These are phyloP conservation scores for Penicillium paxilli DNA, from an alignment of 495 filamentous ascomycete genomes.

Conservation along the genomic window DNA sequence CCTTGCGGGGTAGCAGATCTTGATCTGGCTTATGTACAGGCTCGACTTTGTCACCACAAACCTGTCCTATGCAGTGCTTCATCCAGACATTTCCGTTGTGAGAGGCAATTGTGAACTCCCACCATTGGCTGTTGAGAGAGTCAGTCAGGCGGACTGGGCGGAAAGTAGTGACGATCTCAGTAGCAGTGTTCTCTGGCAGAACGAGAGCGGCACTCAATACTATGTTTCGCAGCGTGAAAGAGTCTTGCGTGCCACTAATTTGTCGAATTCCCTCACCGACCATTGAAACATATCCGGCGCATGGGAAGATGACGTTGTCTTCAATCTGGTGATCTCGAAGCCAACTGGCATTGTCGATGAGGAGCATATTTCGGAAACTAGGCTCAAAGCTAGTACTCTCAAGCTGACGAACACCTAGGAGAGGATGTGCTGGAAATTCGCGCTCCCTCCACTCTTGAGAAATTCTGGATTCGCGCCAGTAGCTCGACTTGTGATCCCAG, in stretches of 20 bases:
- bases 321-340: conserved; percentile 39
- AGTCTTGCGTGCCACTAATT: conserved; percentile 19
- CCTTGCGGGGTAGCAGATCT: neutral
- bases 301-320: conserved; percentile 45
- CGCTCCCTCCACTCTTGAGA: conserved; percentile 26
- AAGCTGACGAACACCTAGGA: conserved; percentile 28
- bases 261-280: conserved; percentile 46
- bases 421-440: conserved; percentile 26
- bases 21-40: neutral
- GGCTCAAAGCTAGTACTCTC: conserved; percentile 28
- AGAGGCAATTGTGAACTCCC: conserved; percentile 44
- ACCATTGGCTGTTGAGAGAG: conserved; percentile 39
- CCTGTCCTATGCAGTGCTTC: neutral
- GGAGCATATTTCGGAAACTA: conserved; percentile 36
- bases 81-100: conserved; percentile 22
- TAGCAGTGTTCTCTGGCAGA: neutral
- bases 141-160: conserved; percentile 31
- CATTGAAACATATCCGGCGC: conserved; percentile 49
- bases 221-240: conserved; percentile 23
- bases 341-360: conserved; percentile 21
- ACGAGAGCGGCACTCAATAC: conserved; percentile 4
- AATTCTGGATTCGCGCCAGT: conserved; percentile 35
- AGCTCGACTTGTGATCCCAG: conserved; percentile 31
- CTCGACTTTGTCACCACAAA: neutral
- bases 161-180: conserved; percentile 38